Conservation (phyloP, 495 filamentous ascomycete genomes). For the Penicillium silybi region DNA sequence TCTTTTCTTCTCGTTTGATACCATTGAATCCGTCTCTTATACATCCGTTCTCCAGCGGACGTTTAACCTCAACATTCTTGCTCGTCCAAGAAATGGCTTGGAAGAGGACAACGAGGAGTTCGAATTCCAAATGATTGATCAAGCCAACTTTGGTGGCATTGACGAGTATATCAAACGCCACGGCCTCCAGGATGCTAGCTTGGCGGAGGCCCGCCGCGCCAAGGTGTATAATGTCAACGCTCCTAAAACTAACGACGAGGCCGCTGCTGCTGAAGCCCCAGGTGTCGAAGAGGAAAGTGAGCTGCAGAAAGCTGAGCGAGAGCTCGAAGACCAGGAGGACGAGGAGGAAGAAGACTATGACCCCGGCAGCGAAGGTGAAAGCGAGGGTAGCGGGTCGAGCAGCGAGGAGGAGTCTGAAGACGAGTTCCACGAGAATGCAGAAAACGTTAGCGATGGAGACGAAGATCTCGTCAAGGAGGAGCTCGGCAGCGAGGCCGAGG, state of each 20-base stretch:
- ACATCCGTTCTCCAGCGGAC: conserved; percentile 87
- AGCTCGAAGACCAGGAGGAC: conserved; percentile 63
- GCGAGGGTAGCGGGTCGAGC: conserved; percentile 61
- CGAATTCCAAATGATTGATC: conserved; percentile 84
- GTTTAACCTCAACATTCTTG: conserved; percentile 83
- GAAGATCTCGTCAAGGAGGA: conserved; percentile 37
- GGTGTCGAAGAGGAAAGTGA: conserved; percentile 49
- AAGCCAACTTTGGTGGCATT: conserved; percentile 78
- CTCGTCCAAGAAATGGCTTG: conserved; percentile 35
- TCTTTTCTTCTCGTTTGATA: conserved; percentile 74
- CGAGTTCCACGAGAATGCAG: conserved; percentile 42
- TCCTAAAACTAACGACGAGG: conserved; percentile 33
- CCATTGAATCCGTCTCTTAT: conserved; percentile 79
- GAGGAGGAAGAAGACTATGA: conserved; percentile 90
- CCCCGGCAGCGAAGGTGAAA: conserved; percentile 71
- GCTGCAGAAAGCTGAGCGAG: conserved; percentile 65
- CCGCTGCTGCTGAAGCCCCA: conserved; percentile 25
- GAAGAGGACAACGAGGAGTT: conserved; percentile 60
- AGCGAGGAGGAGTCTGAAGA: conserved; percentile 51
- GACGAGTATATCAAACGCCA: conserved; percentile 79
- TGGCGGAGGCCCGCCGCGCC: conserved; percentile 83
- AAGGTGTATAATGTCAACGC: conserved; percentile 72
- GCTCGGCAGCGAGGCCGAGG: conserved; percentile 40
- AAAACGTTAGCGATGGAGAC: conserved; percentile 44
- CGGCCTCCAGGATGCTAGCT: conserved; percentile 80